Conservation (phyloP, 2,329 filamentous ascomycete species). For the Penicillium olsonii region DNA sequence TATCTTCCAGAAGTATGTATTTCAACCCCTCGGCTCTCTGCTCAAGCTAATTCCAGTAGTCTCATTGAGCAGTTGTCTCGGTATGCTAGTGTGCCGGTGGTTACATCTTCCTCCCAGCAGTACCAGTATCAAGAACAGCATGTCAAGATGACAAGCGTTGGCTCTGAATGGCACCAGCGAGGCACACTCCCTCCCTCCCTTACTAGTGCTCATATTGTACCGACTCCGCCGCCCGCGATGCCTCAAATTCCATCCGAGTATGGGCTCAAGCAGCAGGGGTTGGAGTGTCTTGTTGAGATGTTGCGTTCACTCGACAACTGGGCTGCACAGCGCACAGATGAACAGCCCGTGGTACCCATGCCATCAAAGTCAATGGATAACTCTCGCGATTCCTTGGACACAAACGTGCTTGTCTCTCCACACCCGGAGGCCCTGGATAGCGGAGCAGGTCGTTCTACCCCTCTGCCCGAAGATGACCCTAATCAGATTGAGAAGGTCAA, state of each 20-base stretch:
- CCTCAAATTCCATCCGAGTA: conserved; percentile 84
- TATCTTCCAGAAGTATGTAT: conserved; percentile 74
- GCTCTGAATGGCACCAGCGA: conserved; percentile 80
- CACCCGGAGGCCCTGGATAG: conserved; percentile 58
- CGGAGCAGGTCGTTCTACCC: conserved; percentile 63
- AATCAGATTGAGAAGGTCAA: conserved; percentile 94
- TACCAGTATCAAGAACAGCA: conserved; percentile 82
- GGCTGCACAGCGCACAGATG: conserved; percentile 69
- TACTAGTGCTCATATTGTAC: conserved; percentile 73
- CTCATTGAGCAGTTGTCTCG: conserved; percentile 92
- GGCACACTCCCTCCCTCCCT: conserved; percentile 85
- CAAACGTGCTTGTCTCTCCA: conserved; percentile 56
- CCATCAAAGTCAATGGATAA: conserved; percentile 58
- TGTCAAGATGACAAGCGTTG: conserved; percentile 58
- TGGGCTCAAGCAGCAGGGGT: conserved; percentile 81
- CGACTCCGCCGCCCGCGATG: conserved; percentile 46
- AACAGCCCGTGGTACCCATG: conserved; percentile 52
- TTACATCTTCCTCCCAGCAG: conserved; percentile 75
- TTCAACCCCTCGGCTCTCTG: neutral
- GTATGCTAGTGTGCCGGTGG: conserved; percentile 76
- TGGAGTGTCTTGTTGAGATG: conserved; percentile 86
- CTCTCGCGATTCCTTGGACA: conserved; percentile 76
- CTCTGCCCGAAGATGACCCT: conserved; percentile 81
- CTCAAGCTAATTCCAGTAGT: conserved; percentile 38
- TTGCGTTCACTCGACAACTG: conserved; percentile 89